These are phyloP conservation scores for Monosporascus ibericus DNA, from an alignment of 2,329 filamentous ascomycete species.

Conservation along the genomic window DNA sequence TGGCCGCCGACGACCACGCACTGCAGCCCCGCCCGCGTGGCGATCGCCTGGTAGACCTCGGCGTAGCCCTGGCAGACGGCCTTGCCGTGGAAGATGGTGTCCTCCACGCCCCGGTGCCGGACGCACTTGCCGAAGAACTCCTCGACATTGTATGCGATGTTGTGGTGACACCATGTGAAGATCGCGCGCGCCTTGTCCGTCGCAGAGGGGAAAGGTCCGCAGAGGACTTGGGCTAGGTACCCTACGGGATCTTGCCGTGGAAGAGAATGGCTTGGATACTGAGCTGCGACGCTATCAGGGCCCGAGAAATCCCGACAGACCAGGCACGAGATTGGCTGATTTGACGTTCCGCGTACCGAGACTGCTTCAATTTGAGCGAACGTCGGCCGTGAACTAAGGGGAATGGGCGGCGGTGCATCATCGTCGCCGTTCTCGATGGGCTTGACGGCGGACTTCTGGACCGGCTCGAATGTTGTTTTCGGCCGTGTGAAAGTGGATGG, in stretches of 20 bases:
- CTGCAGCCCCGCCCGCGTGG: constrained; percentile 72
- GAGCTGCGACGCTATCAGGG: constrained; percentile 71
- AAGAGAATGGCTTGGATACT: constrained; percentile 66
- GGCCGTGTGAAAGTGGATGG: constrained; percentile 25
- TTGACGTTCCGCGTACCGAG: constrained; percentile 25
- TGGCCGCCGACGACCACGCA: constrained; percentile 69
- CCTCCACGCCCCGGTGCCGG: constrained; percentile 60
- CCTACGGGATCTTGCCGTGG: constrained; percentile 59
- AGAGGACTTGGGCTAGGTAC: constrained; percentile 73
- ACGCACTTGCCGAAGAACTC: constrained; percentile 72
- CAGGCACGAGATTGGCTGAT: constrained; percentile 49
- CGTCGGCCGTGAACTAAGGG: constrained; percentile 46
- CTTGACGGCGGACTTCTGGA: constrained; percentile 11
- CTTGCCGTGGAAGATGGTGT: constrained; percentile 68
- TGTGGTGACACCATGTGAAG: constrained; percentile 94
- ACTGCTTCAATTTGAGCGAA: constrained; percentile 43
- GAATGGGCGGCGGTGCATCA: constrained; percentile 45
- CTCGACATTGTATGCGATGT: constrained; percentile 76
- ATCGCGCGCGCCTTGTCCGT: constrained; percentile 92
- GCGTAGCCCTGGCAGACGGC: constrained; percentile 94
- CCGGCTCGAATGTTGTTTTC: constrained; percentile 21
- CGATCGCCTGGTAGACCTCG: constrained; percentile 71
- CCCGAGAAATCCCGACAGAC: constrained; percentile 82
- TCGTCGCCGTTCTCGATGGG: constrained; percentile 22
- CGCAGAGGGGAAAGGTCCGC: constrained; percentile 67